Evolutionary conservation across 768 basidiomycete species (phyloP).

Genomic region (Mycena amicta): DNA sequence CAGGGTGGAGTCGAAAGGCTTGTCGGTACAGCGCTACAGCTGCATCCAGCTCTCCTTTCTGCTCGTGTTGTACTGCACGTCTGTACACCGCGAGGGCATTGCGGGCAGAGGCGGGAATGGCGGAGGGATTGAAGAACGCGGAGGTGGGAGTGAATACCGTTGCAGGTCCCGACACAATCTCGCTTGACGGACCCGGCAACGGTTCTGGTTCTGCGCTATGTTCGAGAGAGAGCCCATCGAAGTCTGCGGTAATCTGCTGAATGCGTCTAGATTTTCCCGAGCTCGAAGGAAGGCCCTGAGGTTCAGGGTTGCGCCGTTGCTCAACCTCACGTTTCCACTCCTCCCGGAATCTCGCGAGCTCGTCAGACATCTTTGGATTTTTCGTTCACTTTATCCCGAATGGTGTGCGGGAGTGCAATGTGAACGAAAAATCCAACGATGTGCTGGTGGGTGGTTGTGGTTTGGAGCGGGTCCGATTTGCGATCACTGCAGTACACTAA

Average conservation of each 20-base stretch:
- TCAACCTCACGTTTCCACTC: conserved; percentile 72
- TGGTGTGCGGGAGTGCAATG: too few species aligned
- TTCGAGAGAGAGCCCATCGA: conserved; percentile 3
- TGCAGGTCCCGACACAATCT: conserved; percentile 21
- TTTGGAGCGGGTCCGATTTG: neutral
- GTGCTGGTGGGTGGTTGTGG: neutral
- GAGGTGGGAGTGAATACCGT: conserved; percentile 12
- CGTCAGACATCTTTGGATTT: conserved; percentile 27
- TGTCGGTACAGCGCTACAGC: conserved; percentile 77
- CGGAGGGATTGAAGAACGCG: conserved; percentile 22
- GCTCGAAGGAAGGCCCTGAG: neutral
- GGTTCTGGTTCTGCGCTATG: conserved; percentile 4
- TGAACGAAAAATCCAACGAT: neutral
- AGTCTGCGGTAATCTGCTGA: conserved; percentile 5
- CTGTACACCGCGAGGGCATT: conserved; percentile 69
- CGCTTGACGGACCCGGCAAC: conserved; percentile 22
- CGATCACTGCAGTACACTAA: neutral
- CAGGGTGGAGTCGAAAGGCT: conserved; percentile 75
- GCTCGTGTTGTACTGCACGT: conserved; percentile 73
- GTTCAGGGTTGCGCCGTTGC: conserved; percentile 36
- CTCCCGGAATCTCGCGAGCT: conserved; percentile 70
- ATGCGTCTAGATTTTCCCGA: conserved; percentile 4
- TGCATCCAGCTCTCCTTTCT: conserved; percentile 71
- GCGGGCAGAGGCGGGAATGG: conserved; percentile 34
- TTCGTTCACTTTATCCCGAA: too few species aligned